A percentile compares a stretch with the other conserved stretches of the same genome.
Evolutionary conservation across 768 basidiomycete species (phyloP).

Genomic region (Lactifluus subvellereus): DNA sequence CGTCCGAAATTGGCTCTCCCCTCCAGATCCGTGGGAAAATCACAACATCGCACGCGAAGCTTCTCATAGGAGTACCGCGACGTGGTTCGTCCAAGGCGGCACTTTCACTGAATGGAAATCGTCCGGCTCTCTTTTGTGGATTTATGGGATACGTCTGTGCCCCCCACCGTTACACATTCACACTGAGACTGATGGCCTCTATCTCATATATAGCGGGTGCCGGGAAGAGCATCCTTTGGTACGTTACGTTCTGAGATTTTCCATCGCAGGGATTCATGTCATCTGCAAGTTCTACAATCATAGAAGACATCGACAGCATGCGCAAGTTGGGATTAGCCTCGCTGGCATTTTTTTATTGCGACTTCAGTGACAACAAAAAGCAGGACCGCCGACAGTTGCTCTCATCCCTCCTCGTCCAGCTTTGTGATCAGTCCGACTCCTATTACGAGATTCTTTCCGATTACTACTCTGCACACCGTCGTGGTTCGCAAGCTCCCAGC

Average conservation of each 20-base stretch:
- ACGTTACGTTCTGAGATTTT: not conserved
- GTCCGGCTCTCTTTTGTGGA: not conserved
- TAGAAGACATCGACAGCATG: too few relatives aligned
- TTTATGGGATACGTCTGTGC: not conserved
- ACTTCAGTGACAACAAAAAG: too few relatives aligned
- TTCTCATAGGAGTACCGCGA: not conserved
- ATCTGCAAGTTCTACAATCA: too few relatives aligned
- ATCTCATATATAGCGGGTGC: not conserved
- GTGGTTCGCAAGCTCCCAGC: too few relatives aligned
- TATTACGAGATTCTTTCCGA: too few relatives aligned
- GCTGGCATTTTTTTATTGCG: too few relatives aligned
- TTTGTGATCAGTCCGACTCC: too few relatives aligned
- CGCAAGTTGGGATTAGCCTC: too few relatives aligned
- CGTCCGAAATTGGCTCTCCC: not conserved
- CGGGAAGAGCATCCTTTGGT: not conserved
- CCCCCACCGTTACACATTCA: not conserved
- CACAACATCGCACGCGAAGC: not conserved
- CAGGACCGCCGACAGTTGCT: too few relatives aligned
- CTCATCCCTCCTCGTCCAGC: too few relatives aligned
- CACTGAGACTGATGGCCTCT: not conserved
- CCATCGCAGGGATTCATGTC: too few relatives aligned
- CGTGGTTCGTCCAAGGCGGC: not conserved
- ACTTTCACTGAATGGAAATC: not conserved
- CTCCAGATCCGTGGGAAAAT: not conserved
- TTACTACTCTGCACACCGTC: too few relatives aligned